Conservation (phyloP, 371 early-diverging fungal species). For the Lichtheimia corymbifera region DNA sequence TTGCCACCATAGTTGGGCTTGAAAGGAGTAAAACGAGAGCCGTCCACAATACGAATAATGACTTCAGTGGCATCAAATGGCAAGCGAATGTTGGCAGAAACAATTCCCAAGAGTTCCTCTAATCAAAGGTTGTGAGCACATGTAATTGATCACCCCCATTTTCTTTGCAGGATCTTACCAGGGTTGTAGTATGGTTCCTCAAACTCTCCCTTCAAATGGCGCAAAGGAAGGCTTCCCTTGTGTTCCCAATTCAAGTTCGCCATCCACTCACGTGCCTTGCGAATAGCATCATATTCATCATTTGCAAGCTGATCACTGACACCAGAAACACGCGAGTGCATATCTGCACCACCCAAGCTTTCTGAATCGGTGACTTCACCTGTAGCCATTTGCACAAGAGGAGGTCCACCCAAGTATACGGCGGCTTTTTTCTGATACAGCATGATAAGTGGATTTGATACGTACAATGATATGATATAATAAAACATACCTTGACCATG, state of each 20-base stretch:
- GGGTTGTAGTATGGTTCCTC: slow-evolving; percentile 62
- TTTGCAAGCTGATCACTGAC: slow-evolving; percentile 67
- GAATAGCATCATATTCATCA: slow-evolving; percentile 68
- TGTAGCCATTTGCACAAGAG: slow-evolving; percentile 78
- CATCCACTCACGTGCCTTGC: slow-evolving; percentile 69
- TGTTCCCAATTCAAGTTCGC: slow-evolving; percentile 66
- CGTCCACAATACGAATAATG: slow-evolving; percentile 69
- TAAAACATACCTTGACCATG: slow-evolving; percentile 61
- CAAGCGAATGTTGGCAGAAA: slow-evolving; percentile 64
- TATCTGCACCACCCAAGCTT: slow-evolving; percentile 74
- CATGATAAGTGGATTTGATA: not conserved
- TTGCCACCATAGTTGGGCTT: slow-evolving; percentile 73
- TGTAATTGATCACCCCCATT: too few relatives aligned
- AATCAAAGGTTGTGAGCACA: not conserved
- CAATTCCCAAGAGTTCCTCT: slow-evolving; percentile 69
- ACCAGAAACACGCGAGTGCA: slow-evolving; percentile 73
- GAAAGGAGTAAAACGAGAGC: slow-evolving; percentile 64
- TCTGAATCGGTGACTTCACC: slow-evolving; percentile 76
- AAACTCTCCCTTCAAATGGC: slow-evolving; percentile 51
- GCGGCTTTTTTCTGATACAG: slow-evolving; percentile 63
- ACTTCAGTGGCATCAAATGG: slow-evolving; percentile 75
- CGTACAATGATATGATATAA: not conserved
- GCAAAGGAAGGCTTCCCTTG: slow-evolving; percentile 51
- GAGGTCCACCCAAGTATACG: slow-evolving; percentile 78
- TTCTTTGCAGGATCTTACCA: slow-evolving; percentile 20